Evolutionary conservation across 2,329 filamentous ascomycete genomes (phyloP).

Genomic region (Bipolaris zeicola): DNA sequence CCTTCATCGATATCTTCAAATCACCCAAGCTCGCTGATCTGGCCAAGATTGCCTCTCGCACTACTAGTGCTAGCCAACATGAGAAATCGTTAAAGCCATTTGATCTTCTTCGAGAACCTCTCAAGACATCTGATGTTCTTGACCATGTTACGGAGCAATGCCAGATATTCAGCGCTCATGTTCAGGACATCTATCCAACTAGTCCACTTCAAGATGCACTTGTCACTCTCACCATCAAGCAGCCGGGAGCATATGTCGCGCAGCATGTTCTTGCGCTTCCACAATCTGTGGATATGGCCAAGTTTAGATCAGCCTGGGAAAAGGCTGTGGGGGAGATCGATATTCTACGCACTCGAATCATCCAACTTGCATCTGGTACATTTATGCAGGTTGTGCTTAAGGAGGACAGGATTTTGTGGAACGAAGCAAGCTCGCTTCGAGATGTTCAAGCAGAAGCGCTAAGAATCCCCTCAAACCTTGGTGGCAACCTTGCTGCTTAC

Average conservation of each 20-base stretch:
- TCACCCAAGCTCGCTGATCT: conserved; percentile 40
- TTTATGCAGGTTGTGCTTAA: conserved; percentile 39
- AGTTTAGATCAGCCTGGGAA: conserved; percentile 56
- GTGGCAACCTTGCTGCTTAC: conserved; percentile 34
- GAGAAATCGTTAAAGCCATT: conserved; percentile 31
- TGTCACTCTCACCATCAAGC: conserved; percentile 55
- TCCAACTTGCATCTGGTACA: conserved; percentile 33
- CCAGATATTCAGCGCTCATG: conserved; percentile 20
- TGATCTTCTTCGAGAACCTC: conserved; percentile 21
- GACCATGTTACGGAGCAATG: conserved; percentile 34
- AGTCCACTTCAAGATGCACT: conserved; percentile 54
- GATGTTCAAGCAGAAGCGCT: conserved; percentile 21
- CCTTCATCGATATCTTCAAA: conserved; percentile 41
- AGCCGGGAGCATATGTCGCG: conserved; percentile 56
- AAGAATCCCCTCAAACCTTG: conserved; percentile 28
- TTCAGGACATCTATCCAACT: conserved; percentile 51
- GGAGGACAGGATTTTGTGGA: conserved; percentile 37
- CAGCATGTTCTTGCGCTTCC: conserved; percentile 53
- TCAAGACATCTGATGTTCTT: conserved; percentile 21
- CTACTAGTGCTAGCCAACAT: background rate
- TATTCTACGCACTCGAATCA: conserved; percentile 56
- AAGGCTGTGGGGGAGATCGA: conserved; percentile 52
- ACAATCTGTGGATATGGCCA: conserved; percentile 46
- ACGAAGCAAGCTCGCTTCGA: conserved; percentile 24
- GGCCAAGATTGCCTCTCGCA: conserved; percentile 28